Evolutionary conservation across 2,329 filamentous ascomycete species (phyloP), one percentile per base, ranked within the genome.

Genomic region (Conoideocrella luteorostrata): DNA sequence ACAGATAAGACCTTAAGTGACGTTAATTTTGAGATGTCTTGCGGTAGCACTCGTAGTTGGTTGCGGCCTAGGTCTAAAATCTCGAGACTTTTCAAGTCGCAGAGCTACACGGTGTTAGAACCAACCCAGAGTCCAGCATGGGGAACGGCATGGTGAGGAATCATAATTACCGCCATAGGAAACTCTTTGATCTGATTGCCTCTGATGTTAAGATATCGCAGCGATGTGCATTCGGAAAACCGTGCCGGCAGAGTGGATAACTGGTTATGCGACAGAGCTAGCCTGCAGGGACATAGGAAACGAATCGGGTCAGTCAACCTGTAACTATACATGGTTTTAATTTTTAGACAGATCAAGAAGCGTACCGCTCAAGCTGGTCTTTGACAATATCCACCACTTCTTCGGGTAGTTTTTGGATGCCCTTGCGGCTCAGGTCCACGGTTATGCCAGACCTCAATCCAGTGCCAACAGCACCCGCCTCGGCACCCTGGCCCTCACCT

Each of bases 1-100:
- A 96, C 77, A 2, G 89, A 90, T 43, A 97, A 72, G 13, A 96
- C 90, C 59, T 95, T 94, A 50, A 97, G 70, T 2, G 88, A 95
- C 5, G 82, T 83, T 56, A 97, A 72, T 57, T 82, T 88, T 47
- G 78, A 79, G 49, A 96, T 86, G 43, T 90, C 85, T 37, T 83
- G 78, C 0, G 91, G 89, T 2, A 97, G 75, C 9, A 77, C 70
- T 38, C 77, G 78, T 48, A 97, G 81, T 61, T 85, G 88, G 61
- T 97, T 97, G 55, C 87, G 80, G 61, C 89, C 90, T 43, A 97
- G 75, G 66, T 97, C 91, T 48, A 97, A 77, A 47, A 96, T 95
- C 66, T 97, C 90, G 44, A 97, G 77, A 26, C 88, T 86, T 41
- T 80, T 83, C 49, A 97, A 75, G 62, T 89, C 82, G 61, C 91